These are phyloP conservation scores for Coniophora puteana DNA, from an alignment of 1,284 basidiomycete species.

Conservation along the genomic window DNA sequence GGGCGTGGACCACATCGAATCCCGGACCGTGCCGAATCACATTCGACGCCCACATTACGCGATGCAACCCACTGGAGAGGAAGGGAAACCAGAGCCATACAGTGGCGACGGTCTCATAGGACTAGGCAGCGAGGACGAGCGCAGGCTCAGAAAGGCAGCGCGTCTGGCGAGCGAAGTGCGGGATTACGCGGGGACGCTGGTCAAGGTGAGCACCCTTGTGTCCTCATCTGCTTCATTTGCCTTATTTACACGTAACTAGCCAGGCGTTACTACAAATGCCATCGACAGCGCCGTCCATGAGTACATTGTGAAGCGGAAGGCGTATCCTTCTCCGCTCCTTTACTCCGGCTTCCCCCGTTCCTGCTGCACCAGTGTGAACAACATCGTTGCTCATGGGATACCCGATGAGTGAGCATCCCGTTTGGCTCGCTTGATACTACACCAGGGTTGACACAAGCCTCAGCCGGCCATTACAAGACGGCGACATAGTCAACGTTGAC, in stretches of 20 bases:
- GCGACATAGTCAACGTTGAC: constrained; percentile 85
- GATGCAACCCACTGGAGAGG: constrained; percentile 12
- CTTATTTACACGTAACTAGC: constrained; percentile 34
- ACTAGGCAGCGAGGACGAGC: constrained; percentile 58
- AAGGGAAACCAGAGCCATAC: constrained; percentile 12
- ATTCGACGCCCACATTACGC: constrained; percentile 65
- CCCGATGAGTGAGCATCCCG: constrained; percentile 67
- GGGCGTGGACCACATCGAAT: constrained; percentile 60
- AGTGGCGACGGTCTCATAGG: constrained; percentile 40
- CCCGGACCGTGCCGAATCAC: constrained; percentile 52
- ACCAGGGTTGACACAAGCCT: constrained; percentile 3
- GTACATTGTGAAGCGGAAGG: constrained; percentile 62
- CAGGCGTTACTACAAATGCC: constrained; percentile 69
- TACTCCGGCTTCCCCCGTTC: constrained; percentile 82
- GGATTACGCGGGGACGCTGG: constrained; percentile 50
- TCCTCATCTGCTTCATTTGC: too few species aligned
- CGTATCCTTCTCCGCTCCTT: constrained; percentile 85
- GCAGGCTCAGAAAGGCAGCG: constrained; percentile 54
- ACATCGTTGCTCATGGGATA: constrained; percentile 81
- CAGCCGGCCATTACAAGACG: constrained; percentile 75
- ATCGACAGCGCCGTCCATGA: constrained; percentile 74
- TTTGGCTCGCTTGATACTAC: not conserved
- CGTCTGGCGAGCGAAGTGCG: constrained; percentile 60
- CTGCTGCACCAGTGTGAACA: constrained; percentile 88
- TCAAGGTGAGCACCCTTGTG: constrained; percentile 45